These are phyloP conservation scores for Phoma sp. DNA, from an alignment of 2,329 filamentous ascomycete genomes.

Conservation along the genomic window DNA sequence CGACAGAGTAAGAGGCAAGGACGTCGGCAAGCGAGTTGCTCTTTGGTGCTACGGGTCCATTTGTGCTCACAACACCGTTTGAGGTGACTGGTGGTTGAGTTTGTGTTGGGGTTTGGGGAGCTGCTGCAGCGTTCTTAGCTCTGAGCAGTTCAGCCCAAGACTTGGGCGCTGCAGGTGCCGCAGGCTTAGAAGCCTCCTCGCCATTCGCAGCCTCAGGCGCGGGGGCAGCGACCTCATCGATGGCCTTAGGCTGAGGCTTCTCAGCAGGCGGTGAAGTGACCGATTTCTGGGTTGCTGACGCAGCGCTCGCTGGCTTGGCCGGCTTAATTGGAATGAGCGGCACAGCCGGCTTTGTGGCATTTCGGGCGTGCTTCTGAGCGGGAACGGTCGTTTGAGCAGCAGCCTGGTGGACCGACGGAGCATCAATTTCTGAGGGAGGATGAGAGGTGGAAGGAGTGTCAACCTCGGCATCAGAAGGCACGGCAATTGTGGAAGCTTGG, in stretches of 20 bases:
- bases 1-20: conserved; percentile 73
- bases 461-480: conserved; percentile 53
- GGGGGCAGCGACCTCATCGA: conserved; percentile 13
- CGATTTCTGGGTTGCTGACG: conserved; percentile 46
- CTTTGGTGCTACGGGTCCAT: conserved; percentile 56
- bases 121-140: conserved; percentile 52
- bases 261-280: conserved; percentile 33
- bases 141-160: conserved; percentile 74
- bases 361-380: conserved; percentile 47
- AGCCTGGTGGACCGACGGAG: conserved; percentile 61
- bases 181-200: conserved; percentile 49
- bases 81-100: conserved; percentile 18
- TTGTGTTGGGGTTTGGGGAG: conserved; percentile 29
- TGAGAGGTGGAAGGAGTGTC: conserved; percentile 66
- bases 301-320: conserved; percentile 45
- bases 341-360: conserved; percentile 54
- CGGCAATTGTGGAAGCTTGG: conserved; percentile 53
- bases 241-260: conserved; percentile 24
- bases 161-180: conserved; percentile 59
- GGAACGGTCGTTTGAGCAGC: conserved; percentile 41
- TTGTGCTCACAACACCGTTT: conserved; percentile 42
- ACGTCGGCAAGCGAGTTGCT: conserved; percentile 75
- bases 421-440: conserved; percentile 62
- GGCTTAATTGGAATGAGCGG: conserved; percentile 60
- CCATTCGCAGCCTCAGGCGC: conserved; percentile 21